phyloP scores from a whole-genome alignment of 345 rosid species.

The Acer negundo region DNA sequence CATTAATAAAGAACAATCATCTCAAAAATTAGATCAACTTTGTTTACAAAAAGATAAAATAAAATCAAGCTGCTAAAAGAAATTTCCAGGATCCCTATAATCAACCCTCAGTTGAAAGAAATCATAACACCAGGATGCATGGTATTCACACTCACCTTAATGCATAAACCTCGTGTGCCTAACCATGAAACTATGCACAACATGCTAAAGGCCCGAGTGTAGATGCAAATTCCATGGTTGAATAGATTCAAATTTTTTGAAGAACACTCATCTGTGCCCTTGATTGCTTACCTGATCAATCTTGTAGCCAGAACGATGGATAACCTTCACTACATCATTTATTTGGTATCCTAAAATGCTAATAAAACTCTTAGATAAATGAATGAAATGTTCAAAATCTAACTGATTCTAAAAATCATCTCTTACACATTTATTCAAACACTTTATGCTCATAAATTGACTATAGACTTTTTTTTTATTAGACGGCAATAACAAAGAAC shows the following conservation, averaged over 20 bases:
- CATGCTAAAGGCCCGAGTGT: background rate
- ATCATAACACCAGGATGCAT: background rate
- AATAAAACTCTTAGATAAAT: too few species aligned
- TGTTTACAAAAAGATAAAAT: background rate
- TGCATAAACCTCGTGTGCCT: background rate
- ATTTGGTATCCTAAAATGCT: background rate
- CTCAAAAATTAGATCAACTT: background rate
- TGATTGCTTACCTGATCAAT: constrained; percentile 63
- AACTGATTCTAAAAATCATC: too few species aligned
- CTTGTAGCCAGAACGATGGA: constrained; percentile 74
- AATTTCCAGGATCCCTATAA: background rate
- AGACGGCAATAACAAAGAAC: too few species aligned
- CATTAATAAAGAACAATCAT: background rate
- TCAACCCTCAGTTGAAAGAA: too few species aligned
- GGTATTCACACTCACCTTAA: background rate
- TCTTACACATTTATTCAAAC: too few species aligned
- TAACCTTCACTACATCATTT: constrained; percentile 76
- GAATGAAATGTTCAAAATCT: too few species aligned
- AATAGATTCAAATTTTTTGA: background rate
- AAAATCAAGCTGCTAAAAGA: background rate
- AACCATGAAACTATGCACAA: constrained; percentile 2
- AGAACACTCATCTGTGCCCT: constrained; percentile 6
- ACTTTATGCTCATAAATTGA: too few species aligned
- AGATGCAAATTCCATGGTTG: background rate
- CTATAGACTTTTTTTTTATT: too few species aligned